Base-by-base conservation (phyloP, 805 yeast genomes). In the Danielia reshetovae region DNA sequence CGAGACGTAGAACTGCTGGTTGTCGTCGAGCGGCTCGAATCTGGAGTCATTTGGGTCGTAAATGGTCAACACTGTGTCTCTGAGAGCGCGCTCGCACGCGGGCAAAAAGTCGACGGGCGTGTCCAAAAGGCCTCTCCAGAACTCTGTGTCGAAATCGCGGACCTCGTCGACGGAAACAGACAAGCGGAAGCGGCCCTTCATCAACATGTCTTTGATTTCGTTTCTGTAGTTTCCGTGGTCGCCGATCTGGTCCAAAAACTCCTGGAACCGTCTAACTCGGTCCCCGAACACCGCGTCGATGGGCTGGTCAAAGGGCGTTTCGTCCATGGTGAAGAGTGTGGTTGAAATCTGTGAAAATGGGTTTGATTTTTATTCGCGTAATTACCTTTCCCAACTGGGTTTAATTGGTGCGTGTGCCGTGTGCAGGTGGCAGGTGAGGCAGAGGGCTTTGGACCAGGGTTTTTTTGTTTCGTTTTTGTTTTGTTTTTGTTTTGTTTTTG, bases 61-160 rank as follows among this genome's bases (percentile, higher is more conserved):
- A 18, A 87, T 71, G 0, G 89, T 78, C 53, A 75, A 60, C 8
- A 89, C 86, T 9, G 88, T 74, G 41, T 87, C 96, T 38, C 84
- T 72, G 27, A 93, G 65, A 1, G 96, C 97, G 36, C 81, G 71
- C 54, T 89, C 95, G 36, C 89, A 81, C 5, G 97, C 87, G 4
- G 97, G 97, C 18, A 90, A 65, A 49, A 59, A 89, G 35, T 87
- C 96, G 1, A 94, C 79, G 0, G 98, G 98, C 14, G 65, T 65
- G 36, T 75, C 67, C 35, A 93, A 61, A 7, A 88, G 52, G 3
- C 97, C 94, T 2, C 59, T 56, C 84, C 97, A 93, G 45, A 80
- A 76, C 2, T 74, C 77, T 34, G 75, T 65, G 60, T 89, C 95
- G 54, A 84, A 89, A 32, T 81, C 89, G 48, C 97, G 73, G 13